Base-by-base conservation (phyloP, 305 asterid species). In the Solanum chacoense region DNA sequence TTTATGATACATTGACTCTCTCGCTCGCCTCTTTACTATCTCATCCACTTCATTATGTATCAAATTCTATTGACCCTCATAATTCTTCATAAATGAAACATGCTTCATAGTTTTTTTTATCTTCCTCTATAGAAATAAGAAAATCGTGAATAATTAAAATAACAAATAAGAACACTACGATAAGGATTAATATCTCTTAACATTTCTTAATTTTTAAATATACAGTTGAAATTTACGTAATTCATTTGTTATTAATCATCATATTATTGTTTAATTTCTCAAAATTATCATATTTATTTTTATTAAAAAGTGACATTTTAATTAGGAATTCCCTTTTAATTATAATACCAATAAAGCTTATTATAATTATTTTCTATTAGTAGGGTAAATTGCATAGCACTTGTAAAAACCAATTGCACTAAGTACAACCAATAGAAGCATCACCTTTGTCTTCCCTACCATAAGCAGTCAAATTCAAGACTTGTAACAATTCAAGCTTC, bases 51-150 rank as follows among this genome's bases (percentile, higher is more conserved):
- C 6, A 0, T 59, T 59, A 59, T 8, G 26, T 20, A 20, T 59
- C 11, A 8, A 59, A 59, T 20, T 42, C 69, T 1, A 20, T 0
- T 59, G 10, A 59, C 1, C 0, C 26, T 59, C 69, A 8, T 59
- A 59, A 59, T 59, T 59, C 26, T 7, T 55, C n/a, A 42, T 12
- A 42, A 42, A 42, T 16, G 8, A 3, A 55, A 3, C 4, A 55
- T 55, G 10, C 5, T 55, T 55, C 1, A 32, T 32, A 34, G 36
- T 34, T 35, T 20, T 20, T 3, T 55, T 55, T 59, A 0, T 13
- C 1, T 55, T 18, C 24, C 0, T 20, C 0, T 0, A 18, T 20
- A 8, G 5, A 8, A 59, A 59, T 59, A 20, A 20, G 0, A 59
- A 59, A 59, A 59, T 20, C 0, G 1, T 7, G 26, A 59, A 59